Conservation (phyloP, 129 eudicot genomes). For the Flaveria sonorensis region DNA sequence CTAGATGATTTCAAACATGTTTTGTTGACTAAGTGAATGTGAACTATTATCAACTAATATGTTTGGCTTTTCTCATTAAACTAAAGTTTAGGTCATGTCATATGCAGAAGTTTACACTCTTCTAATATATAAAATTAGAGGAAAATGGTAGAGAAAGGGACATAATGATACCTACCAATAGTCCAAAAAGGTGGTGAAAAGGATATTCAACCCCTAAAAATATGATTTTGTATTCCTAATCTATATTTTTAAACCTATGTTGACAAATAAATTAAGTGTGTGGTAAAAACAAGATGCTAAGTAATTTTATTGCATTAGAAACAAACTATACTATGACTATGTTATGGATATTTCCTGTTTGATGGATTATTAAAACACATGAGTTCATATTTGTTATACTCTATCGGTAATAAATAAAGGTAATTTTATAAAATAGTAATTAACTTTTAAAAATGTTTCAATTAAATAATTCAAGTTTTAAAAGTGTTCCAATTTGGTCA, state of each 20-base stretch:
- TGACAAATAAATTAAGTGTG: not conserved
- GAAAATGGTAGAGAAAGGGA: slow-evolving; percentile 8
- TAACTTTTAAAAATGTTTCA: no score
- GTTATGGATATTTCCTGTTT: no score
- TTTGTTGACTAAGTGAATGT: slow-evolving; percentile 31
- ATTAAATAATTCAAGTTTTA: no score
- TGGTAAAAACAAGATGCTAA: not conserved
- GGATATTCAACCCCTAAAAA: not conserved
- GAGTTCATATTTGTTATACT: no score
- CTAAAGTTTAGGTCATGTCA: slow-evolving; percentile 17
- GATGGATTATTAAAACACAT: no score
- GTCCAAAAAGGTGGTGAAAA: slow-evolving; percentile 37
- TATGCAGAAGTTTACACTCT: slow-evolving; percentile 17
- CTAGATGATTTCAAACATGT: not conserved
- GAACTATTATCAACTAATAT: slow-evolving; percentile 27
- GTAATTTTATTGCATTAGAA: no score
- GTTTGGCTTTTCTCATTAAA: not conserved
- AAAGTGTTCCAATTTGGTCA: no score
- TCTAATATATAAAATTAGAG: not conserved
- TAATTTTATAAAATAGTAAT: no score
- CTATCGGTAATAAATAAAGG: no score
- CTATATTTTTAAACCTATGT: not conserved
- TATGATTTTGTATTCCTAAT: not conserved
- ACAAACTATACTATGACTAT: no score
- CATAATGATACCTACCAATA: slow-evolving; percentile 9